phyloP scores from a whole-genome alignment of 1,284 basidiomycete genomes.

The Fomes fomentarius region DNA sequence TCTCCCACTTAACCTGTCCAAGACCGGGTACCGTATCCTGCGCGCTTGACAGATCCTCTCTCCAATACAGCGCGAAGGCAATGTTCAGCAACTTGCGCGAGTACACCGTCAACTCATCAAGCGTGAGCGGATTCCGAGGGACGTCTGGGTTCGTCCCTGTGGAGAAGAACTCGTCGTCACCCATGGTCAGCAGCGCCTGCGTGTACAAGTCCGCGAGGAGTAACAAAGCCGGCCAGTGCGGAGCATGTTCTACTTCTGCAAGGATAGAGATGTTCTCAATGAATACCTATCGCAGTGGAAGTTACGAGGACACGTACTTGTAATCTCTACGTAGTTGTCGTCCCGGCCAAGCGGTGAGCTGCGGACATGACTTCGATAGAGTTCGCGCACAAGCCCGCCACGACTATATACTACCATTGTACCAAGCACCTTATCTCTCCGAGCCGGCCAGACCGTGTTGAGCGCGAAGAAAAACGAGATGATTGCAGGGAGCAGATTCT shows the following conservation, averaged over 20 bases:
- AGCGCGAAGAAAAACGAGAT: conserved; percentile 61
- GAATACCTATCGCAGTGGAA: not conserved
- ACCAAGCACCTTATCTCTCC: conserved; percentile 55
- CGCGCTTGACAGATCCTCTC: conserved; percentile 53
- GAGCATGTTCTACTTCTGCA: conserved; percentile 48
- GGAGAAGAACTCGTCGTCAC: conserved; percentile 96
- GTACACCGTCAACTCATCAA: conserved; percentile 82
- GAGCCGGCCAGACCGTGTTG: conserved; percentile 59
- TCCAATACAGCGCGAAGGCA: conserved; percentile 82
- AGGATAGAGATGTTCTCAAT: not conserved
- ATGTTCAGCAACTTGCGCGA: conserved; percentile 77
- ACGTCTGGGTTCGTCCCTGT: conserved; percentile 32
- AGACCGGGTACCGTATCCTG: conserved; percentile 49
- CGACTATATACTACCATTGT: conserved; percentile 52
- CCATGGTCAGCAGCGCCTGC: conserved; percentile 88
- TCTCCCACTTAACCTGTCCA: conserved; percentile 55
- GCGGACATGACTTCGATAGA: conserved; percentile 75
- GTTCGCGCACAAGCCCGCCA: conserved; percentile 69
- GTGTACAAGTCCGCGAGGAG: conserved; percentile 86
- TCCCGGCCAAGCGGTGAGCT: conserved; percentile 57
- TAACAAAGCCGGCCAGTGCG: conserved; percentile 70
- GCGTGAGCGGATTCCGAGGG: conserved; percentile 71
- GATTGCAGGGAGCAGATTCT: conserved; percentile 43
- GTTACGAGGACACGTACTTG: conserved; percentile 39
- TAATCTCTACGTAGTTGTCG: conserved; percentile 43